Base-by-base conservation (phyloP, 768 basidiomycete species). In the Lentinula lateritia region DNA sequence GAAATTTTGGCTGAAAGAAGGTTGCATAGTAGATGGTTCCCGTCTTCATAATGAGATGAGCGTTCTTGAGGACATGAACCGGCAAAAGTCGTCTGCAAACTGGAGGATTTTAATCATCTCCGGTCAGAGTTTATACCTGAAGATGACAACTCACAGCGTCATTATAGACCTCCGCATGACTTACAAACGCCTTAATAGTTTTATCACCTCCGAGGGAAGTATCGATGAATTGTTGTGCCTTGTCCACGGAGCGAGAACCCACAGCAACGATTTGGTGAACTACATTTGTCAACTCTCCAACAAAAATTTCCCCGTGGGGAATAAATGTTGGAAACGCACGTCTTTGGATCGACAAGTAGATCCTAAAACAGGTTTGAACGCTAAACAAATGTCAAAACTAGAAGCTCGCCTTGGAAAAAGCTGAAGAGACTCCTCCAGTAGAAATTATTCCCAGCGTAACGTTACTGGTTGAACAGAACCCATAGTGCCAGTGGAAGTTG, bases 381-480 rank as follows among this genome's bases (percentile, higher is more conserved):
- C 62, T 15, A 65, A 20, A 59, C 63, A 32, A 13, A 10, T 18
- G 2, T 13, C 0, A 8, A 42, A 18, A 46, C 34, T 36, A 39
- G 3, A n/a, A 15, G 23, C 16, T 35, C 62, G 89, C 92, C 78
- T 83, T 84, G 10, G 85, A 81, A 70, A 94, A 95, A 10, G 70
- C 72, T 35, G 75, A 75, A 8, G 92, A 85, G 62, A 94, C 94
- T 18, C 71, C 69, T 35, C 91, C 92, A 1, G 92, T 93, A 12
- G 92, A 90, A 63, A 96, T 88, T 65, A 95, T 90, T 16, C 93
- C 93, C 93, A 94, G 60, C 84, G 84, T 58, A 93, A 36, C 7
- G 18, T 18, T 18, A 46, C 5, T 18, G 20, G 45, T 18, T 46
- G 45, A 6, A 46, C 8, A 16, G 13, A 16, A 6, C 7, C n/a